A percentile compares a stretch with the other conserved stretches of the same genome.
phyloP scores from a whole-genome alignment of 257 asterid genomes.

The Solanum pinnatisectum region DNA sequence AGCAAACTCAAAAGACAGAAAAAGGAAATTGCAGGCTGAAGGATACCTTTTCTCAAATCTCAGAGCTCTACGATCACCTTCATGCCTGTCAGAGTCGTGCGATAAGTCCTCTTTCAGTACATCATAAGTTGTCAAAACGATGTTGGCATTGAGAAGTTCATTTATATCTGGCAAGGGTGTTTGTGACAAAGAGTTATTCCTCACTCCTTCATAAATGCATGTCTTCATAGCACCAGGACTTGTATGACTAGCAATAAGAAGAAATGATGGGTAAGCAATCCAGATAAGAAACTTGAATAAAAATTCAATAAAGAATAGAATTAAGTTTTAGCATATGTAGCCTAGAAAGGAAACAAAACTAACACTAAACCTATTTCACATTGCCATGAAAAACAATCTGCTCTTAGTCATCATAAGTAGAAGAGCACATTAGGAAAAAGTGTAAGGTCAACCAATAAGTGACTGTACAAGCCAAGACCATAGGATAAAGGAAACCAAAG shows the following conservation, averaged over 20 bases:
- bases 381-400: background rate
- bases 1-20: background rate
- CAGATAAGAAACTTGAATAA: constrained; percentile 7
- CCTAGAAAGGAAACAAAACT: background rate
- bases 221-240: constrained; percentile 56
- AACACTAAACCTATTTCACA: background rate
- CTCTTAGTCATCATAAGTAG: background rate
- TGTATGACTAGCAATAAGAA: constrained; percentile 58
- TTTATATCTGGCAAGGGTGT: constrained; percentile 43
- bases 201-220: constrained; percentile 77
- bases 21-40: constrained; percentile 3
- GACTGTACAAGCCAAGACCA: background rate
- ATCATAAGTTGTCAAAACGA: constrained; percentile 88
- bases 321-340: background rate
- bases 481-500: background rate
- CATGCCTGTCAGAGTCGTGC: constrained; percentile 90
- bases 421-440: background rate
- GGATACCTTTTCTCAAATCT: constrained; percentile 78
- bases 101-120: constrained; percentile 91
- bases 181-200: constrained; percentile 37
- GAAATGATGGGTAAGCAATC: background rate
- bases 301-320: constrained; percentile 8
- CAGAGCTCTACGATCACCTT: constrained; percentile 85
- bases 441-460: background rate
- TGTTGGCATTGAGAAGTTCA: constrained; percentile 68